Evolutionary conservation across 805 yeast species (phyloP).

Genomic region (Candida mattraensis): DNA sequence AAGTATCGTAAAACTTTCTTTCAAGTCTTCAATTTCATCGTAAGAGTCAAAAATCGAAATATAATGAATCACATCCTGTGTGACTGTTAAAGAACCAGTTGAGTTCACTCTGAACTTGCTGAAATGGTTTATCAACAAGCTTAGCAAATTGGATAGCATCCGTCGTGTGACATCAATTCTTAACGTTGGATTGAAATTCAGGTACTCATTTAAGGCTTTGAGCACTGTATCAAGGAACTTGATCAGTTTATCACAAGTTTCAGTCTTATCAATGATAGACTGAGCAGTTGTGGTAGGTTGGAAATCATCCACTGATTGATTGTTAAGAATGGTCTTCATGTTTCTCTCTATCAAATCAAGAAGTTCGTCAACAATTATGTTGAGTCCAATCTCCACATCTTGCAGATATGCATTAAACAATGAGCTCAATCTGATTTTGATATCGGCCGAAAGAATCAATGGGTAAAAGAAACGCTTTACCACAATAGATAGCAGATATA

Average conservation of each 20-base stretch:
- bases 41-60: conserved; percentile 40
- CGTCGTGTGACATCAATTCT: conserved; percentile 24
- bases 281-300: conserved; percentile 37
- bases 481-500: conserved; percentile 67
- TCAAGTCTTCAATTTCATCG: conserved; percentile 49
- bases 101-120: conserved; percentile 74
- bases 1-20: conserved; percentile 43
- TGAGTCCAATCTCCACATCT: conserved; percentile 57
- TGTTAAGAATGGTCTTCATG: conserved; percentile 50
- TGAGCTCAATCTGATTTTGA: conserved; percentile 17
- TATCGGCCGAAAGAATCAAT: conserved; percentile 41
- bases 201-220: conserved; percentile 40
- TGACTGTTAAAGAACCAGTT: conserved; percentile 78
- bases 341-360: conserved; percentile 52
- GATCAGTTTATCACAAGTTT: conserved; percentile 64
- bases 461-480: conserved; percentile 77
- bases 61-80: conserved; percentile 79
- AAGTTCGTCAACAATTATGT: conserved; percentile 60
- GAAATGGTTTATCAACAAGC: conserved; percentile 66
- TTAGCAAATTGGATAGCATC: conserved; percentile 36
- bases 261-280: conserved; percentile 53
- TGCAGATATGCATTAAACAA: conserved; percentile 29
- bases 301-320: conserved; percentile 67
- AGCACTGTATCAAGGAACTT: conserved; percentile 39
- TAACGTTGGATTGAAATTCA: conserved; percentile 28